Conservation (phyloP, 169 alveolate species). For the Plasmodium inui region DNA sequence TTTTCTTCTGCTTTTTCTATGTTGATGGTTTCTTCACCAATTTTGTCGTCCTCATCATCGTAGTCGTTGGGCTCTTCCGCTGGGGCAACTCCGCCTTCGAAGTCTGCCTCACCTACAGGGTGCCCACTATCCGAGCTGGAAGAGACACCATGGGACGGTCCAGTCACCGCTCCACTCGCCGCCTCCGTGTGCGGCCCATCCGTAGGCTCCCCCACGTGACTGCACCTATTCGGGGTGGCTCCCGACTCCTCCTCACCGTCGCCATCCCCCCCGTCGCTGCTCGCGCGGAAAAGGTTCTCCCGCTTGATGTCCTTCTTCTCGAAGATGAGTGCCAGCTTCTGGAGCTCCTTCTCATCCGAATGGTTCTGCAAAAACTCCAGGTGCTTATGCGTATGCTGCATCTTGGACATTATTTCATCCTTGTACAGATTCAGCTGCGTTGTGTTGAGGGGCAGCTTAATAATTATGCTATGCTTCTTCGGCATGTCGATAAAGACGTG, state of each 20-base stretch:
- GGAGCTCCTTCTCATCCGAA: constrained; percentile 33
- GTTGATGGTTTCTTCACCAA: constrained; percentile 69
- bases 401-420: constrained; percentile 75
- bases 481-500: constrained; percentile 91
- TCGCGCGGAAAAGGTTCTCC: neutral
- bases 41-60: constrained; percentile 64
- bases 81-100: neutral
- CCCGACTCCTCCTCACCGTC: neutral
- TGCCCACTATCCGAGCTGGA: too few species aligned
- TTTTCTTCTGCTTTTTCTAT: constrained; percentile 57
- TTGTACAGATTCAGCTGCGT: constrained; percentile 78
- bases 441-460: constrained; percentile 78
- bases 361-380: constrained; percentile 43
- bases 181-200: neutral
- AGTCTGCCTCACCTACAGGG: too few species aligned
- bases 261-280: neutral
- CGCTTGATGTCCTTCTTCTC: constrained; percentile 18
- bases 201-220: constrained; percentile 8
- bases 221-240: constrained; percentile 26
- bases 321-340: neutral
- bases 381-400: constrained; percentile 66
- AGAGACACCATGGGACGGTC: too few species aligned
- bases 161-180: constrained; percentile 8
- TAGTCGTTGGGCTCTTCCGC: constrained; percentile 21
- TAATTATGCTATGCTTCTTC: constrained; percentile 80